Conservation (phyloP, 345 rosid species). For the Hypericum androsaemum region DNA sequence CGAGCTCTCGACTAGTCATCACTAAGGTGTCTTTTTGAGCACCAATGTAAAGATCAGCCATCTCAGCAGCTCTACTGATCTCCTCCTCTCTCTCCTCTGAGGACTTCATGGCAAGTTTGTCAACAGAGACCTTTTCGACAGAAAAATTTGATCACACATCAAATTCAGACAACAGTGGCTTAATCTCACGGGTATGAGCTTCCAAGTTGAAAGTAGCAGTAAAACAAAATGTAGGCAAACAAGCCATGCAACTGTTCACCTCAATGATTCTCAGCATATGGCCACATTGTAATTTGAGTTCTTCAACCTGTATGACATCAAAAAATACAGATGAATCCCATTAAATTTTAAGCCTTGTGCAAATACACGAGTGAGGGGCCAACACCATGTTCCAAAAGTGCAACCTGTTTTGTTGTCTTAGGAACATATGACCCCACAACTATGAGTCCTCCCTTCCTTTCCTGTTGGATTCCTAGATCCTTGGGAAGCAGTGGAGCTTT, state of each 20-base stretch:
- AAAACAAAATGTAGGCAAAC: constrained; percentile 3
- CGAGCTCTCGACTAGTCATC: constrained; percentile 87
- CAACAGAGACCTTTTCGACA: constrained; percentile 62
- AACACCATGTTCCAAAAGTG: constrained; percentile 12
- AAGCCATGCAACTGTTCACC: constrained; percentile 32
- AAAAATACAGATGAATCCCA: constrained; percentile 4
- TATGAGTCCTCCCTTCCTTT: constrained; percentile 65
- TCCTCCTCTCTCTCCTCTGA: constrained; percentile 63
- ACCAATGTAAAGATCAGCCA: constrained; percentile 56
- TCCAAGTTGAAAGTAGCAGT: constrained; percentile 1
- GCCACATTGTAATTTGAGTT: constrained; percentile 61
- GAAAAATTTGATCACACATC: constrained; percentile 4
- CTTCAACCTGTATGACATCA: constrained; percentile 50
- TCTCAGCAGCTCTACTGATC: constrained; percentile 60
- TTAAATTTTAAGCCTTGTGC: not conserved
- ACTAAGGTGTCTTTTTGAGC: constrained; percentile 64
- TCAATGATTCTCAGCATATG: constrained; percentile 54
- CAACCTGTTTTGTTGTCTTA: constrained; percentile 90
- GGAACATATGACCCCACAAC: constrained; percentile 98
- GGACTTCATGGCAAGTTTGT: constrained; percentile 72
- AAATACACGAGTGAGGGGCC: constrained; percentile 5
- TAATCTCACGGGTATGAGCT: constrained; percentile 1
- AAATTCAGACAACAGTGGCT: not conserved
- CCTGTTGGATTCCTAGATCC: constrained; percentile 55
- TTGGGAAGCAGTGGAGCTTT: constrained; percentile 69